Base-by-base conservation (phyloP, 805 yeast genomes). In the Pichia kluyveri region DNA sequence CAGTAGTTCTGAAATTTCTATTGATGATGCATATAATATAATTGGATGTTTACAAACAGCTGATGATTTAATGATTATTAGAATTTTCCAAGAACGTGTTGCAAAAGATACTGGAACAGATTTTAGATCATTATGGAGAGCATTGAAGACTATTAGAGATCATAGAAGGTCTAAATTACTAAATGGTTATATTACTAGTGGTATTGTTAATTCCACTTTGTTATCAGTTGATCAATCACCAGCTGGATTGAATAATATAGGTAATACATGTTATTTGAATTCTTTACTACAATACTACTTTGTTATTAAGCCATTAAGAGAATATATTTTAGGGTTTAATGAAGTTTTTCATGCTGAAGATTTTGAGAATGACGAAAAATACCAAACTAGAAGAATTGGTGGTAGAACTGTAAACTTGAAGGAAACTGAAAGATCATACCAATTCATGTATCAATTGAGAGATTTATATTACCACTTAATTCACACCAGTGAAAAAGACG, bases 191-290 rank as follows among this genome's bases (percentile, higher is more conserved):
- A 65, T 88, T 32, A 69, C 68, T 38, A 71, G 79, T 0, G 95
- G 96, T 0, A 65, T 73, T 19, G 68, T 83, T 37, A 86, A 83
- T 60, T 75, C 80, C 5, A 66, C 73, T 10, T 63, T 75, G 2
- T 63, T 85, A 18, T 82, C 89, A 0, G 76, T 79, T 0, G 81
- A 76, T 15, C 75, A 77, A 44, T 82, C 91, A 78, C 99, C 99
- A 0, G 86, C 88, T 4, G 99, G 99, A 0, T 72, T 93, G 59
- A 86, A 84, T 64, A 93, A 93, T 61, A 90, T 89, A 52, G 99
- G 99, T 26, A 93, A 93, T 61, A 91, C 99, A 0, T 93, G 99
- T 65, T 90, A 90, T 56, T 70, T 93, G 63, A 91, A 93, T 62
- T 91, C 98, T 0, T 70, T 93, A 43, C 68, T 91, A 40, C 99